phyloP scores from a whole-genome alignment of 1,284 basidiomycete species.

The Termitomyces sp. region DNA sequence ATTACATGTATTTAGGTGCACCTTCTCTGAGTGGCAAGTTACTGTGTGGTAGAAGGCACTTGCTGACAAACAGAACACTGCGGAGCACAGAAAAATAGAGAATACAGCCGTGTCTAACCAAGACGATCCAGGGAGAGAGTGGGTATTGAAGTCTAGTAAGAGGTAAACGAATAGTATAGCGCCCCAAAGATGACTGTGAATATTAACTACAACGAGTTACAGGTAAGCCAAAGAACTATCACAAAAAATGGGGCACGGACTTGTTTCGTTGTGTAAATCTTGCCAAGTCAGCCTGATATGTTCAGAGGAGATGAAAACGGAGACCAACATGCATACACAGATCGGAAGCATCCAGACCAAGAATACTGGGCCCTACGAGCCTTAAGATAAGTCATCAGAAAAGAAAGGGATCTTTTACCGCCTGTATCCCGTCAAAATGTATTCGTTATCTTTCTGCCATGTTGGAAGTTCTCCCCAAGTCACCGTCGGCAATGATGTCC shows the following conservation, averaged over 20 bases:
- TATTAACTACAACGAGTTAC: slow-evolving; percentile 61
- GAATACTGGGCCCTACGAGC: slow-evolving; percentile 51
- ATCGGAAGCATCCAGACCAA: slow-evolving; percentile 62
- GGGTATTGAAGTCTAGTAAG: slow-evolving; percentile 44
- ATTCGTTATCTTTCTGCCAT: slow-evolving; percentile 76
- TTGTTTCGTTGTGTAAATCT: slow-evolving; percentile 85
- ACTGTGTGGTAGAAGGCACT: slow-evolving; percentile 79
- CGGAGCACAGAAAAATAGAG: slow-evolving; percentile 66
- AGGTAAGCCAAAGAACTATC: neutral
- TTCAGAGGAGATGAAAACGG: slow-evolving; percentile 7
- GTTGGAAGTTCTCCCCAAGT: slow-evolving; percentile 60
- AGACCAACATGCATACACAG: slow-evolving; percentile 69
- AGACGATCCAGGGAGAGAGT: slow-evolving; percentile 44
- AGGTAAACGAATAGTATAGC: slow-evolving; percentile 66
- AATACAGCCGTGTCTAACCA: slow-evolving; percentile 66
- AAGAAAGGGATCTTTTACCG: slow-evolving; percentile 34
- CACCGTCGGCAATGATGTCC: slow-evolving; percentile 31
- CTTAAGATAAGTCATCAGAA: slow-evolving; percentile 1
- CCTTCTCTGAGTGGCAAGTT: slow-evolving; percentile 67
- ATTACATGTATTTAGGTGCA: slow-evolving; percentile 30
- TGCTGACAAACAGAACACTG: slow-evolving; percentile 68
- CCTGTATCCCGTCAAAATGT: slow-evolving; percentile 70
- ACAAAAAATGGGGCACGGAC: slow-evolving; percentile 29
- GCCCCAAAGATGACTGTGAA: slow-evolving; percentile 82
- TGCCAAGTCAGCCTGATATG: slow-evolving; percentile 8